Evolutionary conservation across 192 early-diverging fungal species (phyloP).

Genomic region (Coemansia sp.): DNA sequence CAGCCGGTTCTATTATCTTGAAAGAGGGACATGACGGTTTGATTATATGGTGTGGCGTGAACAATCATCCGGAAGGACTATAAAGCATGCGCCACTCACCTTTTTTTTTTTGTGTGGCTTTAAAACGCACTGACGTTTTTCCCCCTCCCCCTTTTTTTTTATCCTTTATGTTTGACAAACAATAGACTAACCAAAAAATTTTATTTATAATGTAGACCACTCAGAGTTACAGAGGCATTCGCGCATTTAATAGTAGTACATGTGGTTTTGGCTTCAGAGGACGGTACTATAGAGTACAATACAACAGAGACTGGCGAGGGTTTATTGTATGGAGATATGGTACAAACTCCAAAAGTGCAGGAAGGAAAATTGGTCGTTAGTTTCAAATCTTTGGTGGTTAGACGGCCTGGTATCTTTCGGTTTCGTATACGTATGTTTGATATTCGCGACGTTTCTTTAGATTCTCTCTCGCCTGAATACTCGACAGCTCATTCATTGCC

Average conservation of each 20-base stretch:
- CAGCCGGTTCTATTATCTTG: not conserved
- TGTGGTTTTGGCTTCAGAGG: slow-evolving; percentile 24
- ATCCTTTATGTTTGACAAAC: not conserved
- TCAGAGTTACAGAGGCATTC: slow-evolving; percentile 23
- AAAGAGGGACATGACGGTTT: not conserved
- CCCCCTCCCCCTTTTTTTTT: not conserved
- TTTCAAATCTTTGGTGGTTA: slow-evolving; percentile 19
- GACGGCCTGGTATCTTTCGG: slow-evolving; percentile 27
- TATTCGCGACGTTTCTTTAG: slow-evolving; percentile 12
- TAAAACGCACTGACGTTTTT: not conserved
- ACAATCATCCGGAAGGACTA: not conserved
- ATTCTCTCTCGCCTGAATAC: not conserved
- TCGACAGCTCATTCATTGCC: not conserved
- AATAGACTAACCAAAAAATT: not conserved
- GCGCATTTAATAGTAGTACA: slow-evolving; percentile 26
- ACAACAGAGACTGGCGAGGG: slow-evolving; percentile 21
- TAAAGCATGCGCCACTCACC: not conserved
- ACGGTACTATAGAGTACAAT: slow-evolving; percentile 36
- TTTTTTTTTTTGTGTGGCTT: no score
- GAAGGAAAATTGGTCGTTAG: slow-evolving; percentile 23
- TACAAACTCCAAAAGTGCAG: slow-evolving; percentile 17
- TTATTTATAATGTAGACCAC: slow-evolving; percentile 22
- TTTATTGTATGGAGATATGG: slow-evolving; percentile 19
- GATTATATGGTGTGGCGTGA: not conserved
- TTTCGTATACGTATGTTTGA: slow-evolving; percentile 34